These are phyloP conservation scores for Stevia rebaudiana DNA, from an alignment of 140 eudicot species.

Conservation along the genomic window DNA sequence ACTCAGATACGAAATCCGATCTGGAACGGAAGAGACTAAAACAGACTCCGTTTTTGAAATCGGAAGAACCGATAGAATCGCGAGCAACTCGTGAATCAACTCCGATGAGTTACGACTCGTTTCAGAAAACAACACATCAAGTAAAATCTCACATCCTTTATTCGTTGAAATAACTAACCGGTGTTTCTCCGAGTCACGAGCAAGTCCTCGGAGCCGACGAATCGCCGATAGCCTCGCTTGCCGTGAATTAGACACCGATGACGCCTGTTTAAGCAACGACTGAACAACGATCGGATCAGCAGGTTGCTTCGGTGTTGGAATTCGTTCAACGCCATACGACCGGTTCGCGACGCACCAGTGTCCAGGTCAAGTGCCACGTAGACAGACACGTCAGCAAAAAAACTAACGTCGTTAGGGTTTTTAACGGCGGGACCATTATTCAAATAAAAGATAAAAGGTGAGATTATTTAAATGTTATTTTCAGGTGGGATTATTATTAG, in stretches of 20 bases:
- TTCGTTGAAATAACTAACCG: conserved; percentile 47
- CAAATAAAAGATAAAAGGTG: too few relatives aligned
- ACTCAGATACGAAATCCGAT: conserved; percentile 42
- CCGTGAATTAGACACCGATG: conserved; percentile 32
- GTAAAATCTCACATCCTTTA: conserved; percentile 44
- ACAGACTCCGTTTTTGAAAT: conserved; percentile 56
- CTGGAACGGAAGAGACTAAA: conserved; percentile 41
- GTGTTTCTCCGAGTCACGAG: conserved; percentile 84
- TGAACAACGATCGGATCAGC: conserved; percentile 68
- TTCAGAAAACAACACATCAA: conserved; percentile 38
- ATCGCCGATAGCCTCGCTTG: conserved; percentile 45
- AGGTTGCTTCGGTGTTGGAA: conserved; percentile 92
- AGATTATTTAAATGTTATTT: too few relatives aligned
- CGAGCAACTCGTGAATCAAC: conserved; percentile 53
- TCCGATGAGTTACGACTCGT: conserved; percentile 36
- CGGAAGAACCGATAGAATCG: conserved; percentile 41
- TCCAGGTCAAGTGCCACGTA: too few relatives aligned
- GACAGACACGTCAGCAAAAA: too few relatives aligned
- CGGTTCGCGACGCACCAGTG: conserved; percentile 87
- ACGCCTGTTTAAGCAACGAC: conserved; percentile 42
- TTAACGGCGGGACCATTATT: too few relatives aligned
- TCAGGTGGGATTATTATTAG: too few relatives aligned
- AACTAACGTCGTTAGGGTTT: too few relatives aligned
- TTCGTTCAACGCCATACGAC: conserved; percentile 66
- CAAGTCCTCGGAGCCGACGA: conserved; percentile 49